Conservation (phyloP, 176 grass and related monocot genomes). For the Oryza longistaminata region DNA sequence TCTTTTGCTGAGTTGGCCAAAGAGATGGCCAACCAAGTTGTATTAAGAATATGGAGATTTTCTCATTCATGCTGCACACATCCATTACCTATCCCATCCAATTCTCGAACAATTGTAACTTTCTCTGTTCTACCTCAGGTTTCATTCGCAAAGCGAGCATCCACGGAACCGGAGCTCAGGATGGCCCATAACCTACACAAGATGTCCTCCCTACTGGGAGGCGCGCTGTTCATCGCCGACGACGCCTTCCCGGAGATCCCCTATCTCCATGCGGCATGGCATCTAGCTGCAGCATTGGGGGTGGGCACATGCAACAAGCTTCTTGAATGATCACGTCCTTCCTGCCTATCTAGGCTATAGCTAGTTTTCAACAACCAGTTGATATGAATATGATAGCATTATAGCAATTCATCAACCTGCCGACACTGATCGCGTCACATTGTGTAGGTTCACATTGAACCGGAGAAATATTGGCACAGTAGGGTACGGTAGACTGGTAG, state of each 20-base stretch:
- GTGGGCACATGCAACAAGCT: slow-evolving; percentile 86
- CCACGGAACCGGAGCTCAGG: slow-evolving; percentile 62
- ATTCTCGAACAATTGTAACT: not conserved
- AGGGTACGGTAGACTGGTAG: not conserved
- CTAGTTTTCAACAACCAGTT: slow-evolving; percentile 34
- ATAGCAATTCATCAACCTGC: slow-evolving; percentile 40
- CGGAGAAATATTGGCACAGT: not conserved
- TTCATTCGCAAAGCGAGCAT: slow-evolving; percentile 75
- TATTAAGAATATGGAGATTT: too few relatives aligned
- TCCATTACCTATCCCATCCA: not conserved
- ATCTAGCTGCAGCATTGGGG: slow-evolving; percentile 82
- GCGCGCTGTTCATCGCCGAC: slow-evolving; percentile 80
- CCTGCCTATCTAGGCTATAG: not conserved
- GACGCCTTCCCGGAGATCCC: slow-evolving; percentile 70
- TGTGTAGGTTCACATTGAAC: slow-evolving; percentile 34
- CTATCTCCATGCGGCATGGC: slow-evolving; percentile 88
- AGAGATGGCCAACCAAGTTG: too few relatives aligned
- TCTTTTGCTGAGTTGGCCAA: too few relatives aligned
- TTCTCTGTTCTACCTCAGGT: slow-evolving; percentile 38
- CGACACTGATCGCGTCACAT: slow-evolving; percentile 24
- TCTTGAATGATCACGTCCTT: slow-evolving; percentile 58
- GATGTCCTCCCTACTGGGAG: slow-evolving; percentile 78
- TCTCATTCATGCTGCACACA: not conserved
- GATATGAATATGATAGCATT: slow-evolving; percentile 1
- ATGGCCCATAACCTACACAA: slow-evolving; percentile 81